These are phyloP conservation scores for Apiospora malaysiana DNA, from an alignment of 2,329 filamentous ascomycete genomes.

Conservation along the genomic window DNA sequence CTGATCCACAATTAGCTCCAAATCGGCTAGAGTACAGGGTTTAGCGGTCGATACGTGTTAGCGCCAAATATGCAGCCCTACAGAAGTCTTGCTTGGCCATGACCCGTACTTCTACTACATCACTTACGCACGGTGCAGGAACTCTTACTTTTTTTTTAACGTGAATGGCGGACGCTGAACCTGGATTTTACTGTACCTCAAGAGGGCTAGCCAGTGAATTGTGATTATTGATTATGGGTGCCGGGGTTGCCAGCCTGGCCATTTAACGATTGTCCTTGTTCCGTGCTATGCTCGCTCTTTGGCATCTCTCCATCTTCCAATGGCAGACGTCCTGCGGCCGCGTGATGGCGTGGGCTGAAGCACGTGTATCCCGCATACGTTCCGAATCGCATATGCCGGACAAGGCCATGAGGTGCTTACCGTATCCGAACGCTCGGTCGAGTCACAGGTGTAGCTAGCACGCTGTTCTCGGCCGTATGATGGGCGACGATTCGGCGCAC, in stretches of 20 bases:
- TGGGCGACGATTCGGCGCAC: background rate
- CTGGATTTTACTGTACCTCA: background rate
- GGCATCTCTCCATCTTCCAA: background rate
- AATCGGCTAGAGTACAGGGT: too few relatives aligned
- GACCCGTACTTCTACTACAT: too few relatives aligned
- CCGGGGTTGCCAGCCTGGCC: background rate
- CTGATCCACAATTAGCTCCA: too few relatives aligned
- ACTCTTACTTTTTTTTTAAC: too few relatives aligned
- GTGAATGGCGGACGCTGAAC: too few relatives aligned
- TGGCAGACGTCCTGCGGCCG: background rate
- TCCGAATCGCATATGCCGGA: conserved; percentile 6
- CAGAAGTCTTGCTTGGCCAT: too few relatives aligned
- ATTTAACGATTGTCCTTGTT: background rate
- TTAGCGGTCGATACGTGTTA: too few relatives aligned
- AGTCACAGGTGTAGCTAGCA: background rate
- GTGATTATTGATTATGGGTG: background rate
- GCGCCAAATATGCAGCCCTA: too few relatives aligned
- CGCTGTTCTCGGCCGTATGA: background rate
- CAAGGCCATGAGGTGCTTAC: background rate
- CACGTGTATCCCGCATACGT: background rate
- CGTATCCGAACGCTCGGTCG: background rate
- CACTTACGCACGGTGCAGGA: too few relatives aligned
- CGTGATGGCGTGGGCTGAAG: background rate
- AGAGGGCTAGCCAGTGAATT: background rate
- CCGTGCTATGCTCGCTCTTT: background rate